Percentiles rank a stretch among this genome's conserved stretches.
These are phyloP conservation scores for Camelina laxa DNA, from an alignment of 345 rosid species.

Conservation along the genomic window DNA sequence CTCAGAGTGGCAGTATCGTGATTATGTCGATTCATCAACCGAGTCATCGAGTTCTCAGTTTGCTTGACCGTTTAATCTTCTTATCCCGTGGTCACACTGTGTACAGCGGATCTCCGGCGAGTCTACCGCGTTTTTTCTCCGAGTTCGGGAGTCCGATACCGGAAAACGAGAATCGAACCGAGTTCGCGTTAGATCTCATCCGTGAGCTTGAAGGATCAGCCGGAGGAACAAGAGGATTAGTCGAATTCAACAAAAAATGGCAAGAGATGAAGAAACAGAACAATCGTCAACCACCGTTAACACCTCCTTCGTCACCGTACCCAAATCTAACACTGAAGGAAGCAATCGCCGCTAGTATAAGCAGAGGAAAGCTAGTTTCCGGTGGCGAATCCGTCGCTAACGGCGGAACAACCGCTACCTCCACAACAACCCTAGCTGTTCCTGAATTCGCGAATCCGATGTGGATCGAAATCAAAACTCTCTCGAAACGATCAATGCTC, in stretches of 20 bases:
- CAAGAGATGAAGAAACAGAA: slow-evolving; percentile 58
- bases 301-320: slow-evolving; percentile 44
- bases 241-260: slow-evolving; percentile 85
- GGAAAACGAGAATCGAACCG: slow-evolving; percentile 83
- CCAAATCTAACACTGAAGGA: slow-evolving; percentile 74
- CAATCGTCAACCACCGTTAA: slow-evolving; percentile 45
- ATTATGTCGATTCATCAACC: slow-evolving; percentile 97
- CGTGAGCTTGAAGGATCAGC: slow-evolving; percentile 89
- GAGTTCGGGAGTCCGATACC: slow-evolving; percentile 96
- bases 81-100: slow-evolving; percentile 94
- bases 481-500: slow-evolving; percentile 66
- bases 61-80: slow-evolving; percentile 77
- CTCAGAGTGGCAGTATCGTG: slow-evolving; percentile 92
- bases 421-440: slow-evolving; percentile 56
- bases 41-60: slow-evolving; percentile 72
- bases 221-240: slow-evolving; percentile 75
- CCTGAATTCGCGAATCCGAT: slow-evolving; percentile 85
- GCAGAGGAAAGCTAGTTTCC: slow-evolving; percentile 83
- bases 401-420: slow-evolving; percentile 21
- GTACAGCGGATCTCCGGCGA: slow-evolving; percentile 79
- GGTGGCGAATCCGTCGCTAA: slow-evolving; percentile 53
- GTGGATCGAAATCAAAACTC: slow-evolving; percentile 78
- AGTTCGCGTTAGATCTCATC: slow-evolving; percentile 81
- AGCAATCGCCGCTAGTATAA: slow-evolving; percentile 89
- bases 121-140: slow-evolving; percentile 60